Evolutionary conservation across 805 yeast genomes (phyloP), one percentile per base, ranked within the genome.

Genomic region (Cyberlindnera meyerae): DNA sequence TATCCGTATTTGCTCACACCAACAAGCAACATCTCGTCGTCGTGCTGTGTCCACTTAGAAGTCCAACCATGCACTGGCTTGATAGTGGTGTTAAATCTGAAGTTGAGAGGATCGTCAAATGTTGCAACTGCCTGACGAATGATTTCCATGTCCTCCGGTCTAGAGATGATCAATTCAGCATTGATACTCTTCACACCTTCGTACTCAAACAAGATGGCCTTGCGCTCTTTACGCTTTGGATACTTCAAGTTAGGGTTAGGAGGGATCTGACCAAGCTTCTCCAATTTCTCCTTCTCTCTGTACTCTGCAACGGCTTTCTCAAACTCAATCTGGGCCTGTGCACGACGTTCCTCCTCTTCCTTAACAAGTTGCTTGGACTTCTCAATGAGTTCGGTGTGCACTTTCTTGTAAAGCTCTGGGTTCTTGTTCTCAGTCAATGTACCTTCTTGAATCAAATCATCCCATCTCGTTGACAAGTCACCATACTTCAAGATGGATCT

Each of bases 1-100:
- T 87, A 89, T 0, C 99, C 99, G 61, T 89, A 89, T 61, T 86
- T 88, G 54, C 75, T 73, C 16, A 90, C 83, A 45, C 99, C 99
- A 24, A 84, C 75, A 43, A 93, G 60, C 36, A 93, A 68, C 77
- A 79, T 83, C 34, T 88, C 83, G 58, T 93, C 99, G 55, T 93
- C 95, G 22, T 70, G 75, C 11, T 71, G 68, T 3, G 69, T 68
- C 99, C 99, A 93, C 20, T 77, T 78, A 51, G 95, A 85, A 35
- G 75, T 74, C 99, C 99, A 93, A 30, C 84, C 90, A 52, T 78
- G 79, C 8, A 88, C 97, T 17, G 80, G 77, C 61, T 89, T 89
- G 14, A 93, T 83, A 11, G 69, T 64, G 39, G 63, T 66, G 7
- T 71, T 72, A 26, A 93, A 68, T 40, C 68, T 71, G 63, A 86